These are phyloP conservation scores for Monilinia laxa DNA, from an alignment of 2,329 filamentous ascomycete genomes.

Conservation along the genomic window DNA sequence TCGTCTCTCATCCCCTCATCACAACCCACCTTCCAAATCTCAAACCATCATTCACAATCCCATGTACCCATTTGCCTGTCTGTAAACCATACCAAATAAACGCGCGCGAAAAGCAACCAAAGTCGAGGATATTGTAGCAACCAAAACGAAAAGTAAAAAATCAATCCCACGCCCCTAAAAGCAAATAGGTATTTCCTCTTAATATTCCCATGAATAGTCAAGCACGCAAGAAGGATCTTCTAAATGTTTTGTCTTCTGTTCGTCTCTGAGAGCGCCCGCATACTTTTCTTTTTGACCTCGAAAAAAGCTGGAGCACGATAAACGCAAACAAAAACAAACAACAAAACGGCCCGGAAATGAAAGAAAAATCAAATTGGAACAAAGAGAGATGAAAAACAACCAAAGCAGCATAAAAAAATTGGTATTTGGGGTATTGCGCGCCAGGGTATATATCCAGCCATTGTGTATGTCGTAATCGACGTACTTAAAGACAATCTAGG, in stretches of 20 bases:
- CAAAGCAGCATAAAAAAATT: constrained; percentile 37
- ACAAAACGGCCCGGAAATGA: constrained; percentile 16
- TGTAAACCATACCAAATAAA: constrained; percentile 5
- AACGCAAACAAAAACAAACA: constrained; percentile 15
- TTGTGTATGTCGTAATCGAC: constrained; percentile 32
- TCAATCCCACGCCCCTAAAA: constrained; percentile 27
- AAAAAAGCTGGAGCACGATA: constrained; percentile 23
- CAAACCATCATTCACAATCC: constrained; percentile 9
- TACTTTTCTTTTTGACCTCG: constrained; percentile 31
- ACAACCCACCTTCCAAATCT: constrained; percentile 14
- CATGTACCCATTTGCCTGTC: constrained; percentile 6
- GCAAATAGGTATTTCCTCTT: constrained; percentile 41
- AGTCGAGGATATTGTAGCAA: constrained; percentile 17
- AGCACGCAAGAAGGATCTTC: constrained; percentile 29
- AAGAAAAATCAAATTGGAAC: constrained; percentile 25
- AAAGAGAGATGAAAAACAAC: constrained; percentile 28
- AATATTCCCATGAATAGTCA: constrained; percentile 30
- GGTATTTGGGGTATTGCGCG: constrained; percentile 41
- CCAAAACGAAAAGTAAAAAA: constrained; percentile 22
- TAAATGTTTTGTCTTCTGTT: constrained; percentile 34
- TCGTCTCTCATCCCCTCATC: constrained; percentile 15
- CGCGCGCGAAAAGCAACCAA: constrained; percentile 16
- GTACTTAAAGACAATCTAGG: constrained; percentile 32
- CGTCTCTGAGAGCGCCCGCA: constrained; percentile 25
- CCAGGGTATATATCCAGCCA: constrained; percentile 43